Conservation (phyloP, 1,284 basidiomycete genomes). For the Dichomitus squalens region DNA sequence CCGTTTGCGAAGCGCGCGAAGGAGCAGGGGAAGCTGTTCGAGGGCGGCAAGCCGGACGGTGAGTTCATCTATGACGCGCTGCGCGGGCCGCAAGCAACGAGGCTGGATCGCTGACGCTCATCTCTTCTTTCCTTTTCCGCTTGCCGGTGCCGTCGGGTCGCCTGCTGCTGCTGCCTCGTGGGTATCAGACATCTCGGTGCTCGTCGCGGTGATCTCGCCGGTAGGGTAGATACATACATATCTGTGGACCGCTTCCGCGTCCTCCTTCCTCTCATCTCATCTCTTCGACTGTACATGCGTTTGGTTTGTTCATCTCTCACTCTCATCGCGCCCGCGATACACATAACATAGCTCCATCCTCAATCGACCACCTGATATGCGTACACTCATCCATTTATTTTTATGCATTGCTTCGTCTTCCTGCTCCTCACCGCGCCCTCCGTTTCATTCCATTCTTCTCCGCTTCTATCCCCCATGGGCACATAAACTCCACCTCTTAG, state of each 20-base stretch:
- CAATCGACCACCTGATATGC: background rate
- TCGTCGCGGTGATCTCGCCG: constrained; percentile 40
- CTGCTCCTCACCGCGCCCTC: background rate
- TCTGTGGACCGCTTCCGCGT: background rate
- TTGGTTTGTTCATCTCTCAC: background rate
- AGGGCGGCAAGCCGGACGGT: constrained; percentile 81
- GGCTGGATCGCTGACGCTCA: background rate
- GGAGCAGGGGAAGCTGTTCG: constrained; percentile 62
- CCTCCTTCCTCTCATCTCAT: background rate
- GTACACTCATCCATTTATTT: constrained; percentile 1
- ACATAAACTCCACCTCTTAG: background rate
- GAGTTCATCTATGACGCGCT: constrained; percentile 1
- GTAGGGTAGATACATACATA: constrained; percentile 6
- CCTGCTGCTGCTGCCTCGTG: background rate
- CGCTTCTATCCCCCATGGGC: background rate
- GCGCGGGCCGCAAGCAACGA: too few species aligned
- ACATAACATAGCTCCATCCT: background rate
- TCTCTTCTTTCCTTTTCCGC: background rate
- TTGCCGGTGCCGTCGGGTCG: too few species aligned
- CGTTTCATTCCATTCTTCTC: too few species aligned
- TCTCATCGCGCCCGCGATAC: background rate
- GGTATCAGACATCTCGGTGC: constrained; percentile 59
- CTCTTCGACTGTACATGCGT: background rate
- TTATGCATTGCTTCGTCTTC: background rate
- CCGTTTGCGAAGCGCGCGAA: constrained; percentile 71